phyloP scores from a whole-genome alignment of 208 protist genomes.

The Crithidia expoeki region DNA sequence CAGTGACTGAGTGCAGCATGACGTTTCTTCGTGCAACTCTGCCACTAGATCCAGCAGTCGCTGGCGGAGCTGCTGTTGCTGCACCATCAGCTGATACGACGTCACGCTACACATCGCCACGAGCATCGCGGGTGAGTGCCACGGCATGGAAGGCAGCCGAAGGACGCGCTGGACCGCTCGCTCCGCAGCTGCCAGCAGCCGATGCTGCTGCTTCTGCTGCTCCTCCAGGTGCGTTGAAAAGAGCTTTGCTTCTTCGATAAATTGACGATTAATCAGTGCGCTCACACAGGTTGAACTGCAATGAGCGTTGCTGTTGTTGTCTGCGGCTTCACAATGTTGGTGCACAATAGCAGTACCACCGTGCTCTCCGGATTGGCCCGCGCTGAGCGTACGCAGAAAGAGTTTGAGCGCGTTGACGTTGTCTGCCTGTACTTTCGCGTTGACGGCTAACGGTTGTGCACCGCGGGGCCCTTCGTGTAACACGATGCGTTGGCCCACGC shows the following conservation, averaged over 20 bases:
- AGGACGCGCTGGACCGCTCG: constrained; percentile 25
- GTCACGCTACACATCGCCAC: constrained; percentile 27
- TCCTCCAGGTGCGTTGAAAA: constrained; percentile 2
- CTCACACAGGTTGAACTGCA: too few relatives aligned
- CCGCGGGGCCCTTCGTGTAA: too few relatives aligned
- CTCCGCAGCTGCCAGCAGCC: constrained; percentile 27
- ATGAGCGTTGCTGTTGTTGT: too few relatives aligned
- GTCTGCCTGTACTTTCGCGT: too few relatives aligned
- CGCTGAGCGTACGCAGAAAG: too few relatives aligned
- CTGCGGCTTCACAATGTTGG: too few relatives aligned
- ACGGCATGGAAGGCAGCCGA: constrained; percentile 10
- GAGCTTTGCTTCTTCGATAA: neutral
- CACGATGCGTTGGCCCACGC: neutral
- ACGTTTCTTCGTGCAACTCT: neutral
- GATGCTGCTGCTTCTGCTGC: constrained; percentile 25
- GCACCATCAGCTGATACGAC: constrained; percentile 20
- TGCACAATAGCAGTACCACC: neutral
- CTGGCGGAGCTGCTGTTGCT: constrained; percentile 23
- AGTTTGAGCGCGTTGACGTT: too few relatives aligned
- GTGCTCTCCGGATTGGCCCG: too few relatives aligned
- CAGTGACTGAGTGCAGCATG: neutral
- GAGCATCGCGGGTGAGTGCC: constrained; percentile 17
- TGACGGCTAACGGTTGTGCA: too few relatives aligned
- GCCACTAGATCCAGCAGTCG: neutral
- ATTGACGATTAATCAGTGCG: too few relatives aligned